Evolutionary conservation across 352 stramenopile genomes (phyloP).

Genomic region (Aphanomyces stellatus): DNA sequence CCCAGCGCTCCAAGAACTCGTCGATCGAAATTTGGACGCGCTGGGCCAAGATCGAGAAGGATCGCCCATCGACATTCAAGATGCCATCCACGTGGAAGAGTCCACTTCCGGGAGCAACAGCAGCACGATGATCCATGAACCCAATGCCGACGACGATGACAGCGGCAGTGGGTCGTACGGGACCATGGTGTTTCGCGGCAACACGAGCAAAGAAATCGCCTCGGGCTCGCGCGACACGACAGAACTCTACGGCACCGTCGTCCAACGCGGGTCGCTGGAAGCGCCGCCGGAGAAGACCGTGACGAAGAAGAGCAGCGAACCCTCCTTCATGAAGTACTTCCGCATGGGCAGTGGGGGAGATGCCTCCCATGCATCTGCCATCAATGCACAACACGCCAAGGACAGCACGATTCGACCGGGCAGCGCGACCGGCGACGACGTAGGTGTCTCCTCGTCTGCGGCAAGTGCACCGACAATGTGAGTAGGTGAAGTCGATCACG

Average conservation of each 20-base stretch:
- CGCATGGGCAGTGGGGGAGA: slow-evolving; percentile 21
- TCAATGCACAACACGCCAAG: slow-evolving; percentile 24
- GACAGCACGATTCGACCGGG: slow-evolving; percentile 13
- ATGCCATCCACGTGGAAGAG: slow-evolving; percentile 26
- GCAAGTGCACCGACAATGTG: slow-evolving; percentile 20
- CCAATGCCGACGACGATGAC: slow-evolving; percentile 38
- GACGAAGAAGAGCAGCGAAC: slow-evolving; percentile 25
- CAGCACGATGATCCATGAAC: slow-evolving; percentile 40
- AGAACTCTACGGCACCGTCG: slow-evolving; percentile 55
- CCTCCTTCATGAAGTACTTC: slow-evolving; percentile 84
- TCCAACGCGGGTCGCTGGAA: slow-evolving; percentile 22
- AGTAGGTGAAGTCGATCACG: slow-evolving; percentile 23
- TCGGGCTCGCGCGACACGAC: slow-evolving; percentile 34
- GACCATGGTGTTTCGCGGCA: slow-evolving; percentile 24
- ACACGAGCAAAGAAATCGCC: background rate
- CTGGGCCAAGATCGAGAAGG: slow-evolving; percentile 37
- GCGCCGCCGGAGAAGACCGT: slow-evolving; percentile 12
- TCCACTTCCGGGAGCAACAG: slow-evolving; percentile 49
- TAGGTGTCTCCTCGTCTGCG: slow-evolving; percentile 8
- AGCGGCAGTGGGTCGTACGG: slow-evolving; percentile 1
- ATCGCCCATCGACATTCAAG: background rate
- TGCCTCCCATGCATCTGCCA: slow-evolving; percentile 19
- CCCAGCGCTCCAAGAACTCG: slow-evolving; percentile 54
- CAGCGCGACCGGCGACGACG: slow-evolving; percentile 15
- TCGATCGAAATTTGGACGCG: slow-evolving; percentile 60